Evolutionary conservation across 805 yeast genomes (phyloP).

Genomic region (Clavispora santaluciae): DNA sequence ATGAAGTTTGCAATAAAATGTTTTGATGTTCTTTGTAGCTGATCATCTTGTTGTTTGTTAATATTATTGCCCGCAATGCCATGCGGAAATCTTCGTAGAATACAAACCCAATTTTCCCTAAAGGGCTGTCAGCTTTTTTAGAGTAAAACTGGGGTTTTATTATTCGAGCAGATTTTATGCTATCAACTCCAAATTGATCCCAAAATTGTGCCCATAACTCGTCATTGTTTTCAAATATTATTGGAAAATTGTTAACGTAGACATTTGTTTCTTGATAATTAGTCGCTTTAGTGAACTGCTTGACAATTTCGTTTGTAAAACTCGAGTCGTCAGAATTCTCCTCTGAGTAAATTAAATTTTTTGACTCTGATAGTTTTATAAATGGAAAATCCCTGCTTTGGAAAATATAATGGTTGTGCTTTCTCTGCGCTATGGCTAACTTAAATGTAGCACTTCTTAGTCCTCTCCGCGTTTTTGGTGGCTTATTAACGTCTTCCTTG

Average conservation of each 20-base stretch:
- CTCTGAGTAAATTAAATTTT: neutral
- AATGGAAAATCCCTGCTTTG: neutral
- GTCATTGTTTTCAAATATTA: conserved; percentile 51
- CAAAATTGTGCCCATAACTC: conserved; percentile 35
- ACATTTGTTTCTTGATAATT: conserved; percentile 65
- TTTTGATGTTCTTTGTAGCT: conserved; percentile 13
- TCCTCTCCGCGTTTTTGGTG: neutral
- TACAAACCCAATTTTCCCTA: conserved; percentile 51
- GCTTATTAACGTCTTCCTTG: conserved; percentile 6
- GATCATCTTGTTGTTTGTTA: conserved; percentile 44
- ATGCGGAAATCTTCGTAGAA: conserved; percentile 52
- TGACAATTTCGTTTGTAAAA: neutral
- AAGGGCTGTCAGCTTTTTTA: conserved; percentile 7
- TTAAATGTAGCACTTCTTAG: conserved; percentile 8
- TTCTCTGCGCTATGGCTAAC: conserved; percentile 32
- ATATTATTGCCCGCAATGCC: conserved; percentile 59
- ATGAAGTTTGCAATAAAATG: conserved; percentile 32
- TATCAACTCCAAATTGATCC: conserved; percentile 31
- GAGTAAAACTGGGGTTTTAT: conserved; percentile 39
- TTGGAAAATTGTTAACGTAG: conserved; percentile 62
- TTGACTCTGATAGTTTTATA: conserved; percentile 3
- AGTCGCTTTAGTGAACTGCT: conserved; percentile 17
- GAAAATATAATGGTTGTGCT: conserved; percentile 29
- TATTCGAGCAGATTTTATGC: conserved; percentile 37
- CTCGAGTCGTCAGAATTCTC: neutral